Conservation (phyloP, 208 protist genomes). For the Blechomonas ayalai region DNA sequence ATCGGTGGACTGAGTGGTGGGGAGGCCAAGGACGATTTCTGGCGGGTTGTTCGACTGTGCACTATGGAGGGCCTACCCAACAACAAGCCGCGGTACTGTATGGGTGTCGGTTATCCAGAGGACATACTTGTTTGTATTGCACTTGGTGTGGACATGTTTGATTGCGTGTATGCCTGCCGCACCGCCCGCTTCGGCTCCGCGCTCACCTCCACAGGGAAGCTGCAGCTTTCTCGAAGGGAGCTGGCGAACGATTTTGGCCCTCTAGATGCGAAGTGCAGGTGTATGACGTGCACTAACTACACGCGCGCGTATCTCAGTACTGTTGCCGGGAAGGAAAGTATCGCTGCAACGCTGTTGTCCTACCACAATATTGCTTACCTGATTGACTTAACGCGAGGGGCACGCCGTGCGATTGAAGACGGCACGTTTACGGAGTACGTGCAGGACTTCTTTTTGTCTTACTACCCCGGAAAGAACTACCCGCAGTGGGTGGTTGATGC, state of each 20-base stretch:
- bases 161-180: constrained; percentile 99
- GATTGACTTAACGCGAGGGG: constrained; percentile 86
- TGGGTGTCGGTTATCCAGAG: constrained; percentile 98
- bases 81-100: constrained; percentile 96
- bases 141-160: constrained; percentile 99
- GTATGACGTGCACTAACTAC: constrained; percentile 89
- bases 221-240: constrained; percentile 69
- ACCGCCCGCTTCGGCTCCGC: constrained; percentile 96
- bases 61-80: constrained; percentile 76
- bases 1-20: constrained; percentile 98
- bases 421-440: constrained; percentile 83
- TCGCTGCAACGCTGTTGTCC: constrained; percentile 92
- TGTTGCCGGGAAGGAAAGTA: constrained; percentile 82
- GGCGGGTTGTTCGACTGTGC: constrained; percentile 90
- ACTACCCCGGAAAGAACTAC: constrained; percentile 83
- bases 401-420: constrained; percentile 75
- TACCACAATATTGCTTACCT: constrained; percentile 98
- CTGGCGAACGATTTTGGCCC: constrained; percentile 70
- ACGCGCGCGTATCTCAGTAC: constrained; percentile 91
- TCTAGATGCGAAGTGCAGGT: constrained; percentile 87
- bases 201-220: constrained; percentile 75
- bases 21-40: constrained; percentile 98
- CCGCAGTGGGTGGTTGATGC: constrained; percentile 86
- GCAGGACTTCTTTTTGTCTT: constrained; percentile 74
- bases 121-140: constrained; percentile 98